Evolutionary conservation across 192 early-diverging fungal genomes (phyloP), one percentile per base, ranked within the genome.

Genomic region (Entomortierella beljakovae): DNA sequence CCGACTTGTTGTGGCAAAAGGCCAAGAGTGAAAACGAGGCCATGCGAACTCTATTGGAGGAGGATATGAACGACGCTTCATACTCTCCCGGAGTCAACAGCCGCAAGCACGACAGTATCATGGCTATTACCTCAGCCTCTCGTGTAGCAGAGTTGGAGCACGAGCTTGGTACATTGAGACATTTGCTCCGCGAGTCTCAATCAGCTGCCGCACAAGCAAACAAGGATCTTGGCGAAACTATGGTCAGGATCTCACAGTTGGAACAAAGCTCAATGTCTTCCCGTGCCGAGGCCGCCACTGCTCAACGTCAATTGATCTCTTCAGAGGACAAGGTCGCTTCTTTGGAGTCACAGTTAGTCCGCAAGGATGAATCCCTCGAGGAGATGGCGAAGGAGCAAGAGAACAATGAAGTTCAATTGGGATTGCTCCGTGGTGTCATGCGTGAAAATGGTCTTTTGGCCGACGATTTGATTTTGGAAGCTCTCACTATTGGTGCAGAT

Each of bases 371-470:
- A 28, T 15, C 61, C 0, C 49, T 89, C 34, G 68, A 71, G 22
- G 83, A 87, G 29, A 81, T 79, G 66, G 71, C 80, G 29, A 63
- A 79, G 54, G 82, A 85, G 48, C 80, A 86, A 52, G 88, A 89
- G 61, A 87, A 89, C 67, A 82, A 81, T 26, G 82, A 88, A 59
- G 84, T 89, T 4, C 82, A 87, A 58, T 32, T 88, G 1, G 81
- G 81, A 6, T 80, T 89, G 68, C 80, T 89, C 50, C 81, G 81
- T 23, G 80, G 83, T 20, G 80, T 83, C 18, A 81, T 85, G 72
- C 69, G 74, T 7, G 80, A 84, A 46, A 86, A 82, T 37, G 85
- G 85, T 25, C 71, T 86, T 32, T 64, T 82, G 57, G 81, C 82
- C 0, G 76, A 83, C 59, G 62, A 79, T 29, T 38, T 79, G 61